Base-by-base conservation (phyloP, 768 basidiomycete species). In the Mycena vulgaris region DNA sequence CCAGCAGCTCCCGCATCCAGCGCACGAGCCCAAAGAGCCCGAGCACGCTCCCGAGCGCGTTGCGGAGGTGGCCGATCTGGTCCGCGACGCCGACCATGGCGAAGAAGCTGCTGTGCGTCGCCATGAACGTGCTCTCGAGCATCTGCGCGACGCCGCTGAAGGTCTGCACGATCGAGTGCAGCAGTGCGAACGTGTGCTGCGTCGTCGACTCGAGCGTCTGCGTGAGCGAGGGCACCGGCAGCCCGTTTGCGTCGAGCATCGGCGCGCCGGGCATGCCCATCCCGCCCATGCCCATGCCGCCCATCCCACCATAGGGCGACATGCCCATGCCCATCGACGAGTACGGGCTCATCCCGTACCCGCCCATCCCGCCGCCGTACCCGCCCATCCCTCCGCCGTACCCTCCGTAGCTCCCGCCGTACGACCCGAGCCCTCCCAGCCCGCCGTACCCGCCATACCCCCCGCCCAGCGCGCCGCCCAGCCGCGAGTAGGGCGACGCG, bases 41-140 rank as follows among this genome's bases (percentile, higher is more conserved):
- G 7, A 99, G 86, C 0, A 99, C 95, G 78, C 96, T 96, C 27
- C 96, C 97, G 19, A 99, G 88, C 16, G 96, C 97, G 73, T 97
- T 93, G 57, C 96, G 89, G 48, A 98, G 89, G 74, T 95, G 95
- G 3, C 91, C 91, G 76, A 99, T 93, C 78, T 99, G 98, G 77
- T 99, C 98, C 42, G 97, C 88, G 51, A 99, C 97, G 70, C 95
- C 95, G 58, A 97, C 95, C 92, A 97, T 96, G 65, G 96, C 95
- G 79, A 97, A 97, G 82, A 97, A 97, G 11, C 92, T 93, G 0
- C 94, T 95, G 80, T 97, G 96, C 0, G 96, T 97, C 3, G 97
- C 97, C 92, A 98, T 94, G 82, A 97, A 98, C 7, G 97, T 99
- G 37, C 90, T 92, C 80, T 99, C 97, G 77, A 99, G 92, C 91